Percentiles rank a stretch among this genome's conserved stretches.
These are phyloP conservation scores for Teratosphaeria nubilosa DNA, from an alignment of 2,329 filamentous ascomycete species.

Conservation along the genomic window DNA sequence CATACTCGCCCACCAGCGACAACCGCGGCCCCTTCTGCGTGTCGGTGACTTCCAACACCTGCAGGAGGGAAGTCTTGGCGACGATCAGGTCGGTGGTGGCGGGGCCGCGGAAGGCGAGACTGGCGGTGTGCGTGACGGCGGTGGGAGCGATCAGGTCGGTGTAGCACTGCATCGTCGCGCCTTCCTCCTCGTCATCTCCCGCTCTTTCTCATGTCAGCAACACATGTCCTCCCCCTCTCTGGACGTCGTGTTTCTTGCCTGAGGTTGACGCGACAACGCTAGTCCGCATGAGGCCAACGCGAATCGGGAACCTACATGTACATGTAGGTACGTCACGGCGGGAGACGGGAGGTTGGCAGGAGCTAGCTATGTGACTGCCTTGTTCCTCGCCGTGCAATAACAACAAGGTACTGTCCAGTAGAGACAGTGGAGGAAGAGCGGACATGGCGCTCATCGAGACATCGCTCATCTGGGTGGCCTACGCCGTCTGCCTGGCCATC, in stretches of 20 bases:
- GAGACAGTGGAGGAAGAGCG: too few relatives aligned
- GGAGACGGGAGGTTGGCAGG: background rate
- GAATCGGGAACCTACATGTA: background rate
- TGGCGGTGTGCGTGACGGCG: constrained; percentile 81
- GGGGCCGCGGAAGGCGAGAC: constrained; percentile 64
- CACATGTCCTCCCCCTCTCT: too few relatives aligned
- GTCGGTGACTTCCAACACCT: constrained; percentile 54
- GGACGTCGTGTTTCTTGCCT: background rate
- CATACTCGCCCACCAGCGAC: constrained; percentile 73
- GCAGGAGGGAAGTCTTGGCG: constrained; percentile 83
- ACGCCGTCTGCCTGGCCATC: constrained; percentile 69
- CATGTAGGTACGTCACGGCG: background rate
- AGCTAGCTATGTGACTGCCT: background rate
- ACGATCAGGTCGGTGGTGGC: constrained; percentile 77
- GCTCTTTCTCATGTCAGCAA: background rate
- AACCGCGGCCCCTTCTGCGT: constrained; percentile 45
- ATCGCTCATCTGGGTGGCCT: constrained; percentile 89
- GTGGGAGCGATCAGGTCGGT: constrained; percentile 90
- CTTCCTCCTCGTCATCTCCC: background rate
- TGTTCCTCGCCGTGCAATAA: too few relatives aligned
- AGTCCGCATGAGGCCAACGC: background rate
- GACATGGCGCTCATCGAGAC: constrained; percentile 68
- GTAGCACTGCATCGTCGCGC: constrained; percentile 77
- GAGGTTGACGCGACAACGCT: background rate
- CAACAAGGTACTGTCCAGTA: too few relatives aligned